Percentiles rank a stretch among this genome's conserved stretches.
Evolutionary conservation across 208 protist genomes (phyloP).

Genomic region (Wallacemonas sp.): DNA sequence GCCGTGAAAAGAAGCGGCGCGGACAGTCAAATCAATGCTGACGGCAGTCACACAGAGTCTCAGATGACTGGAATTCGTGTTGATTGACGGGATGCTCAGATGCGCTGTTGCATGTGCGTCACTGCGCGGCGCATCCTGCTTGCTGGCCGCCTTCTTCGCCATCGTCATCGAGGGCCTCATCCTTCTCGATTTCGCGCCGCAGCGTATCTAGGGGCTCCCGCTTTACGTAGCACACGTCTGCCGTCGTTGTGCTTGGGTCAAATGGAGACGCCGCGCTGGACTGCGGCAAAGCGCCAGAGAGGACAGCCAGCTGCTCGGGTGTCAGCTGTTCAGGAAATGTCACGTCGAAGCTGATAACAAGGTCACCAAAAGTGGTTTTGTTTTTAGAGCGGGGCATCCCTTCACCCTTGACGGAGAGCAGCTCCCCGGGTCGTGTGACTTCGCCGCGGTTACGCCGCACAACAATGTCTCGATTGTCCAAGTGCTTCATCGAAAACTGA

Average conservation of each 20-base stretch:
- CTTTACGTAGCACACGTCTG: constrained; percentile 56
- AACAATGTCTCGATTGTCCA: constrained; percentile 88
- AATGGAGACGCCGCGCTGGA: constrained; percentile 15
- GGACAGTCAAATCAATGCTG: no score
- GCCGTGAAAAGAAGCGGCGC: no score
- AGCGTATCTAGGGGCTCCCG: constrained; percentile 45
- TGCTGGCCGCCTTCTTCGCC: constrained; percentile 29
- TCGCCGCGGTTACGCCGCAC: constrained; percentile 67
- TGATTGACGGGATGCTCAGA: no score
- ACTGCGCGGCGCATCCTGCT: constrained; percentile 56
- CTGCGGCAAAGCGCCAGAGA: constrained; percentile 47
- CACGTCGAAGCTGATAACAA: constrained; percentile 77
- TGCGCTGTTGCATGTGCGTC: neutral
- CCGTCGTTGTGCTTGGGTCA: constrained; percentile 10
- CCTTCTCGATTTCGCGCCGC: constrained; percentile 44
- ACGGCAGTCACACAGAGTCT: no score
- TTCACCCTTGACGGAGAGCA: constrained; percentile 62
- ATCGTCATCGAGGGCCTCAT: constrained; percentile 55
- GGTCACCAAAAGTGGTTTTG: constrained; percentile 51
- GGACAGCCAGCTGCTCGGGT: constrained; percentile 30
- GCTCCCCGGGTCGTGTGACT: constrained; percentile 71
- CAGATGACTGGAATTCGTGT: neutral
- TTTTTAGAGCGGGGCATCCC: constrained; percentile 68
- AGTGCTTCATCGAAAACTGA: constrained; percentile 87
- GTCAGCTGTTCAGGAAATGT: constrained; percentile 55